Conservation (phyloP, 2,329 filamentous ascomycete species). For the Thermochaetoides dissita region DNA sequence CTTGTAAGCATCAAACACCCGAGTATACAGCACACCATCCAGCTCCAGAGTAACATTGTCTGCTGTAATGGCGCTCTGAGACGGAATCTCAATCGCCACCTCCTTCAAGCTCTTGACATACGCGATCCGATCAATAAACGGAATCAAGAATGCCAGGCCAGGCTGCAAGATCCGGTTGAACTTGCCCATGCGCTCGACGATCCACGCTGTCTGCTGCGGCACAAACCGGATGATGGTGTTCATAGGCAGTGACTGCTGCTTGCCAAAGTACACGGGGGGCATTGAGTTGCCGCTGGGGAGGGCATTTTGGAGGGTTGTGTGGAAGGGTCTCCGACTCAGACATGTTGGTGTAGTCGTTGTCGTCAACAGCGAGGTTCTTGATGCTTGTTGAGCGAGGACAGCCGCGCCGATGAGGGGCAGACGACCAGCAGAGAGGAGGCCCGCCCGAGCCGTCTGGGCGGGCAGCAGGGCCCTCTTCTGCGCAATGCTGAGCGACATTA, state of each 20-base stretch:
- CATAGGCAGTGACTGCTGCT: constrained; percentile 54
- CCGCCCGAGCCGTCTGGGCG: no score
- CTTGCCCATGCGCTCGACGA: constrained; percentile 98
- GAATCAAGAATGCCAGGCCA: constrained; percentile 75
- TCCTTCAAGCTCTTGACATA: constrained; percentile 98
- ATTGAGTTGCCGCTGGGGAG: constrained; percentile 18
- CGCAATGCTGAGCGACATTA: constrained; percentile 17
- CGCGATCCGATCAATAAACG: constrained; percentile 86
- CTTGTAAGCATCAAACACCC: constrained; percentile 96
- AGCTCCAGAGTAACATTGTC: constrained; percentile 96
- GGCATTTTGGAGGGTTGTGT: constrained; percentile 13
- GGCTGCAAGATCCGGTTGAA: constrained; percentile 89
- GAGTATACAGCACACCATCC: constrained; percentile 87
- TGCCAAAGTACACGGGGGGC: constrained; percentile 69
- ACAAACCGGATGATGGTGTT: constrained; percentile 96
- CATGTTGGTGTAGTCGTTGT: no score
- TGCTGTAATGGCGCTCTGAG: constrained; percentile 92
- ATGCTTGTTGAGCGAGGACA: constrained; percentile 1
- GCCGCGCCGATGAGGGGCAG: neutral
- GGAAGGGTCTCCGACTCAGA: constrained; percentile 5
- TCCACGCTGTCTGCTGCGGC: constrained; percentile 98
- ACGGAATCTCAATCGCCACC: constrained; percentile 88
- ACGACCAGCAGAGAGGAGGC: no score
- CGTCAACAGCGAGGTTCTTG: neutral
- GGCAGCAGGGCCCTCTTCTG: constrained; percentile 8